Evolutionary conservation across 2,329 filamentous ascomycete genomes (phyloP).

Genomic region (Colletotrichum sp.): DNA sequence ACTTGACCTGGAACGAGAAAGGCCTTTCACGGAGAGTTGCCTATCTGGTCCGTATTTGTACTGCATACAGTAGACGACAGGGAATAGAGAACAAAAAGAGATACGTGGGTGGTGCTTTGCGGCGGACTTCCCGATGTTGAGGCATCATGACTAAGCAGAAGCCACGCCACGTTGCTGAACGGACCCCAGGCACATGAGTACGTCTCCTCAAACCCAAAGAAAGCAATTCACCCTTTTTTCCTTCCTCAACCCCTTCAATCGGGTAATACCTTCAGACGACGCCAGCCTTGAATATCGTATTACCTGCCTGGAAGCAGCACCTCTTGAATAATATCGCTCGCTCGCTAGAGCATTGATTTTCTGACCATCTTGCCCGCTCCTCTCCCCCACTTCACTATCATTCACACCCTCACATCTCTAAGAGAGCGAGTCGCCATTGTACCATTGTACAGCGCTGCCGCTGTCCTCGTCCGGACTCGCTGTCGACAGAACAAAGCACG

Average conservation of each 20-base stretch:
- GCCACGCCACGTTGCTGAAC: slow-evolving; percentile 20
- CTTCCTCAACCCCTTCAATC: neutral
- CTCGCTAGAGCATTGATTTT: slow-evolving; percentile 1
- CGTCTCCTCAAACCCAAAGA: slow-evolving; percentile 11
- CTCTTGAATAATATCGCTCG: slow-evolving; percentile 14
- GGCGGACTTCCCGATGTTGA: neutral
- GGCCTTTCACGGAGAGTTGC: neutral
- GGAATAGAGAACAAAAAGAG: neutral
- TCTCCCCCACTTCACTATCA: neutral
- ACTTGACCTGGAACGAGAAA: neutral
- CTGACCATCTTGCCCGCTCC: neutral
- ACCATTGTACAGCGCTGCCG: neutral
- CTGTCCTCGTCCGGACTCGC: neutral
- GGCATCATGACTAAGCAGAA: slow-evolving; percentile 6
- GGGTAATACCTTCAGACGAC: slow-evolving; percentile 22
- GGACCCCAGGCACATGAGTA: neutral
- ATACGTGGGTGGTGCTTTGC: neutral
- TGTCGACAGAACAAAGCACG: neutral
- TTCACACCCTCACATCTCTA: neutral
- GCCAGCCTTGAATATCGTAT: slow-evolving; percentile 20
- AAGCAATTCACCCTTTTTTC: neutral
- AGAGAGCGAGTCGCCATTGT: neutral
- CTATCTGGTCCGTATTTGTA: neutral
- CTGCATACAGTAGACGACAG: neutral
- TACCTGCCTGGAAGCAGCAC: slow-evolving; percentile 21